phyloP scores from a whole-genome alignment of 106 monocot genomes.

The Amphibolis antarctica region DNA sequence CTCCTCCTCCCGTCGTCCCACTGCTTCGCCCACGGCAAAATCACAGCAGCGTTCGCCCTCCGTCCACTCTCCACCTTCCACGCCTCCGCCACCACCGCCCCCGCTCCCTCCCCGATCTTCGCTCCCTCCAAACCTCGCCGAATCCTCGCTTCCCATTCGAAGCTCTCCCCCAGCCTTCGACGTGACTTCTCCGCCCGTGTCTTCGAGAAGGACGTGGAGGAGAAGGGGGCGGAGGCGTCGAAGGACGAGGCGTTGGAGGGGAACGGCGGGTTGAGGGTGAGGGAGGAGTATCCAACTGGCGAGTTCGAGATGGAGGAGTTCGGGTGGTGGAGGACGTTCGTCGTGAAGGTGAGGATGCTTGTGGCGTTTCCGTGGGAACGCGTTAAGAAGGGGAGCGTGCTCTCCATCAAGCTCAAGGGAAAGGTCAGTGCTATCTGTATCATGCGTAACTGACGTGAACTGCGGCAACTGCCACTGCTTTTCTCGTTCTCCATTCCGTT shows the following conservation, averaged over 20 bases:
- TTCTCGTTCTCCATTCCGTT: too few relatives aligned
- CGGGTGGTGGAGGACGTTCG: conserved; percentile 42
- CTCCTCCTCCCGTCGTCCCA: conserved; percentile 18
- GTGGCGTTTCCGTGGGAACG: conserved; percentile 84
- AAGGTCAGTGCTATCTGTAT: conserved; percentile 23
- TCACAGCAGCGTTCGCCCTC: not conserved
- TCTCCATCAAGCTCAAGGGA: conserved; percentile 74
- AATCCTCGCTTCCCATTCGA: not conserved
- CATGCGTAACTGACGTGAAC: not conserved
- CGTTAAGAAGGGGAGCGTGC: conserved; percentile 88
- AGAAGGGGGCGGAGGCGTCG: not conserved
- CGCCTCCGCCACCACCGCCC: not conserved
- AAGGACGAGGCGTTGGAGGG: conserved; percentile 5
- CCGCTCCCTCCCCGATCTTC: not conserved
- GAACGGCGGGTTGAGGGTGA: not conserved
- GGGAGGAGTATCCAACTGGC: conserved; percentile 40
- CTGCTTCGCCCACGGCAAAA: conserved; percentile 2
- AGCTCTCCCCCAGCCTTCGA: not conserved
- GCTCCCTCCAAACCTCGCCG: not conserved
- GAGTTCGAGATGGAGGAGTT: conserved; percentile 71
- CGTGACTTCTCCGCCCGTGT: conserved; percentile 11
- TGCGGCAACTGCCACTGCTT: too few relatives aligned
- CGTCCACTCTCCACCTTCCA: not conserved
- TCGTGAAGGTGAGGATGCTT: conserved; percentile 67
- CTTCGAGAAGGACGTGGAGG: conserved; percentile 14